These are phyloP conservation scores for Camellia sinensis DNA, from an alignment of 148 eudicot genomes.

Conservation along the genomic window DNA sequence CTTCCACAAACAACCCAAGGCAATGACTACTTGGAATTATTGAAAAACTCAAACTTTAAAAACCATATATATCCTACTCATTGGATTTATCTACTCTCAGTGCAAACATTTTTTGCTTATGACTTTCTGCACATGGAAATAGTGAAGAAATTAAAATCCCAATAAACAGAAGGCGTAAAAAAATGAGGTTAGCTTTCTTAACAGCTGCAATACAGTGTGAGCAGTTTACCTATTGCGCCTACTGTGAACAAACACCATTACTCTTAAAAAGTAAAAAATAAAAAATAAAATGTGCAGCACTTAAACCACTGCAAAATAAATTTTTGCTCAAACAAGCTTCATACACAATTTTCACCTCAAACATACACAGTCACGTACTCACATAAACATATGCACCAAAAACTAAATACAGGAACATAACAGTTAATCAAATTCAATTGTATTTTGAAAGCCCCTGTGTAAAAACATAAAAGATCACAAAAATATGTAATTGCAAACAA, in stretches of 20 bases:
- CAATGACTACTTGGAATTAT: not conserved
- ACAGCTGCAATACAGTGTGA: not conserved
- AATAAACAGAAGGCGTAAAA: not conserved
- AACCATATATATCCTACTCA: not conserved
- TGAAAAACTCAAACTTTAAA: not conserved
- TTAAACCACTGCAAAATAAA: not conserved
- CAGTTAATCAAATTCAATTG: not conserved
- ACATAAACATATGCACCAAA: too few relatives aligned
- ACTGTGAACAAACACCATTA: not conserved
- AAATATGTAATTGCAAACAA: not conserved
- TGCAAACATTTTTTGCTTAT: not conserved
- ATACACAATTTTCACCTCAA: too few relatives aligned
- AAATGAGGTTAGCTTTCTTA: not conserved
- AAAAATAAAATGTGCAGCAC: not conserved
- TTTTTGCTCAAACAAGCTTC: not conserved
- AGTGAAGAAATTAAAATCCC: not conserved
- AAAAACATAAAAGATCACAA: not conserved
- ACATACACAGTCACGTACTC: too few relatives aligned
- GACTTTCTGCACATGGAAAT: not conserved
- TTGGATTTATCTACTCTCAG: not conserved
- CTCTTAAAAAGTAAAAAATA: not conserved
- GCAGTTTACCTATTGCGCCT: not conserved
- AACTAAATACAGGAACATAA: not conserved
- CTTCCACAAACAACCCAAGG: not conserved
- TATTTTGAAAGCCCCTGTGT: not conserved